These are phyloP conservation scores for Penicillium argentinense DNA, from an alignment of 495 filamentous ascomycete species.

Conservation along the genomic window DNA sequence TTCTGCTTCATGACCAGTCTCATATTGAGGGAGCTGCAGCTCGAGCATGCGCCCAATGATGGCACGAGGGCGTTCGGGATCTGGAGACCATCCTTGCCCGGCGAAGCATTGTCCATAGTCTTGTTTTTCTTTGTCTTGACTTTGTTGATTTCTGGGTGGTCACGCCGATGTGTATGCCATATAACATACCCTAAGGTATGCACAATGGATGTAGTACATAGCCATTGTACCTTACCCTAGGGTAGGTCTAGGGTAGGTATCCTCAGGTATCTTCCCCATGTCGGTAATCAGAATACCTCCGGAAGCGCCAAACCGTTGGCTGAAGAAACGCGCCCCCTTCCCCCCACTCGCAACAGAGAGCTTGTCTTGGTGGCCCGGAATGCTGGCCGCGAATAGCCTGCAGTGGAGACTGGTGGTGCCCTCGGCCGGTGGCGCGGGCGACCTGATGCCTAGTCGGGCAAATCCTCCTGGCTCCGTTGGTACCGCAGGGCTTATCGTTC, in stretches of 20 bases:
- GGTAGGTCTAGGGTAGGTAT: no score
- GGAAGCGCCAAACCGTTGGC: slow-evolving; percentile 9
- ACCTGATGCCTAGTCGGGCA: slow-evolving; percentile 29
- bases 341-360: slow-evolving; percentile 1
- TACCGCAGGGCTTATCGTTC: slow-evolving; percentile 31
- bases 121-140: background rate
- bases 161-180: no score
- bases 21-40: slow-evolving; percentile 1
- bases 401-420: slow-evolving; percentile 13
- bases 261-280: no score
- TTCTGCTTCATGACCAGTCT: slow-evolving; percentile 12
- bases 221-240: no score
- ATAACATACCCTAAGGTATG: no score
- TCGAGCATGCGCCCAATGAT: background rate
- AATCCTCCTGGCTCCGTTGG: slow-evolving; percentile 26
- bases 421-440: slow-evolving; percentile 27
- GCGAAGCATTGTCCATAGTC: no score
- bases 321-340: slow-evolving; percentile 12
- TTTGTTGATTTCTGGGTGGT: no score
- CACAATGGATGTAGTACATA: no score
- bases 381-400: slow-evolving; percentile 18
- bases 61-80: background rate
- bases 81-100: background rate
- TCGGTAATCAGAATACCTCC: no score
- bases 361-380: slow-evolving; percentile 18